Percentiles rank a stretch among this genome's conserved stretches.
Conservation (phyloP, 805 yeast genomes). For the Spencermartinsiella europaea region DNA sequence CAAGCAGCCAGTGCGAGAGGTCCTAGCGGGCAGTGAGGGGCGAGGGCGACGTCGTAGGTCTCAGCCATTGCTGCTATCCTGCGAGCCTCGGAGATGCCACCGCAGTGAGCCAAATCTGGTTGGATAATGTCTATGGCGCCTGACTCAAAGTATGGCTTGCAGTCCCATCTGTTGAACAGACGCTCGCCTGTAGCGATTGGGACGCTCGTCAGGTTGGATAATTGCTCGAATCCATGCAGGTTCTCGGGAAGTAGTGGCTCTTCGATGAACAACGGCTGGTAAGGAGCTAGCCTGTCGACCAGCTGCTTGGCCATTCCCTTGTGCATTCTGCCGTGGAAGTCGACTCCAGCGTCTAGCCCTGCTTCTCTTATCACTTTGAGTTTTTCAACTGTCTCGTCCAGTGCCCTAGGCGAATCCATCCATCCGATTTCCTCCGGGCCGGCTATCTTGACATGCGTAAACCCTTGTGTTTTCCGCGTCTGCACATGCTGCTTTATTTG, state of each 20-base stretch:
- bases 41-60: slow-evolving; percentile 28
- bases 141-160: slow-evolving; percentile 24
- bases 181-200: slow-evolving; percentile 31
- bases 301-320: slow-evolving; percentile 31
- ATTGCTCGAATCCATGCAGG: slow-evolving; percentile 22
- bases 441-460: slow-evolving; percentile 33
- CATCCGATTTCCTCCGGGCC: slow-evolving; percentile 27
- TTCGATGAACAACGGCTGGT: slow-evolving; percentile 28
- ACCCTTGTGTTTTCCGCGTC: slow-evolving; percentile 28
- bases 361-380: slow-evolving; percentile 21
- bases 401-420: slow-evolving; percentile 25
- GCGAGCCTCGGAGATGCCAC: slow-evolving; percentile 29
- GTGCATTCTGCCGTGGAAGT: slow-evolving; percentile 30
- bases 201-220: slow-evolving; percentile 22
- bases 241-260: slow-evolving; percentile 29
- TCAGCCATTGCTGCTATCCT: slow-evolving; percentile 29
- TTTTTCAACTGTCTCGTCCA: slow-evolving; percentile 28
- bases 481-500: slow-evolving; percentile 27
- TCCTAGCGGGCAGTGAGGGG: slow-evolving; percentile 32
- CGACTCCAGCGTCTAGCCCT: slow-evolving; percentile 29
- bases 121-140: slow-evolving; percentile 28
- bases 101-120: slow-evolving; percentile 29
- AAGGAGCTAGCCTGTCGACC: slow-evolving; percentile 25
- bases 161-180: slow-evolving; percentile 24
- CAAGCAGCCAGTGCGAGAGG: slow-evolving; percentile 30